phyloP scores from a whole-genome alignment of 768 basidiomycete species.

The Mycena maculata region DNA sequence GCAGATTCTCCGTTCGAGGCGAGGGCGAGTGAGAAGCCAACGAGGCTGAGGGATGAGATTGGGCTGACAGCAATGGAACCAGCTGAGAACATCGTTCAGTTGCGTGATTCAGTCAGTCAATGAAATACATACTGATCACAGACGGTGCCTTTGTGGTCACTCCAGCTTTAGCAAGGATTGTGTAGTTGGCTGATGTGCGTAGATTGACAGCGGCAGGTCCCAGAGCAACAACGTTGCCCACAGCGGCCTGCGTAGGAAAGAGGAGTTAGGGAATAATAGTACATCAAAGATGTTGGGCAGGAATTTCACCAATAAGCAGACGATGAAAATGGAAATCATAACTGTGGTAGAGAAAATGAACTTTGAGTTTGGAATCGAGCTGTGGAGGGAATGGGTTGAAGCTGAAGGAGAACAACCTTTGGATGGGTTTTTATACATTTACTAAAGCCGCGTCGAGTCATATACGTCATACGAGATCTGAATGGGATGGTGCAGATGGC shows the following conservation, averaged over 20 bases:
- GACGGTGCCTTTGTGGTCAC: neutral
- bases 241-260: neutral
- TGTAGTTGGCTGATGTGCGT: neutral
- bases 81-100: neutral
- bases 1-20: neutral
- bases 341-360: neutral
- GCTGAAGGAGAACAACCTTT: neutral
- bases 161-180: conserved; percentile 5
- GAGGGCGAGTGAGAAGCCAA: neutral
- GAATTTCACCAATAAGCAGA: neutral
- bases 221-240: neutral
- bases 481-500: too few relatives aligned
- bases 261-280: neutral
- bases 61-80: neutral
- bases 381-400: neutral
- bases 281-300: neutral
- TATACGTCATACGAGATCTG: neutral
- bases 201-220: conserved; percentile 9
- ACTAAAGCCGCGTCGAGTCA: neutral
- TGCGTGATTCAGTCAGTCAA: too few relatives aligned
- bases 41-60: neutral
- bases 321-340: neutral
- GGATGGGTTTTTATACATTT: neutral
- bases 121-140: neutral
- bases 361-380: neutral